Percentiles rank a stretch among this genome's conserved stretches.
phyloP scores from a whole-genome alignment of 108 stramenopile species.

The Fragilaria radians region DNA sequence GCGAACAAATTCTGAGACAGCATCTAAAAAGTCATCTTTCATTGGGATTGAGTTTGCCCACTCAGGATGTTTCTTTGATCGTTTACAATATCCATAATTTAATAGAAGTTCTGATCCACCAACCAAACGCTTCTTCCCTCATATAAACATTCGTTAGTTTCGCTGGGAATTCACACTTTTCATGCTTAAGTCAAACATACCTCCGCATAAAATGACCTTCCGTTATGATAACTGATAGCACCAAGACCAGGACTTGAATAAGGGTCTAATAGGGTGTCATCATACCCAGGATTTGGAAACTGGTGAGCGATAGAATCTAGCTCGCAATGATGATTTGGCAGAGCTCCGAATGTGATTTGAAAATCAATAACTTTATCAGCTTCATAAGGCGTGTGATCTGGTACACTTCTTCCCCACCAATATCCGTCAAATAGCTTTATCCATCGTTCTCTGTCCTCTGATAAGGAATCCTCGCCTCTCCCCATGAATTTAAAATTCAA shows the following conservation, averaged over 20 bases:
- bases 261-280: conserved; percentile 10
- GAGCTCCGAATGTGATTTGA: conserved; percentile 27
- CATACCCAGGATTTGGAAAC: conserved; percentile 4
- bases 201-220: conserved; percentile 20
- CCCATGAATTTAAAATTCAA: background rate
- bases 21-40: background rate
- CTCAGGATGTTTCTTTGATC: background rate
- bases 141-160: background rate
- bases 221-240: conserved; percentile 31
- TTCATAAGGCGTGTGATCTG: conserved; percentile 19
- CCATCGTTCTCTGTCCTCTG: background rate
- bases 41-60: background rate
- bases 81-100: conserved; percentile 2
- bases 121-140: background rate
- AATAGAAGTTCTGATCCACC: conserved; percentile 4
- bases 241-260: conserved; percentile 18
- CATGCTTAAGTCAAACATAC: background rate
- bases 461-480: background rate
- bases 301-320: conserved; percentile 5
- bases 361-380: conserved; percentile 21
- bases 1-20: background rate
- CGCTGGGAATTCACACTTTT: background rate
- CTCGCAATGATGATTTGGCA: conserved; percentile 39
- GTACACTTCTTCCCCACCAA: conserved; percentile 31
- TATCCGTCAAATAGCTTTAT: conserved; percentile 7